phyloP scores from a whole-genome alignment of 495 filamentous ascomycete species.

The Tuber aestivum region DNA sequence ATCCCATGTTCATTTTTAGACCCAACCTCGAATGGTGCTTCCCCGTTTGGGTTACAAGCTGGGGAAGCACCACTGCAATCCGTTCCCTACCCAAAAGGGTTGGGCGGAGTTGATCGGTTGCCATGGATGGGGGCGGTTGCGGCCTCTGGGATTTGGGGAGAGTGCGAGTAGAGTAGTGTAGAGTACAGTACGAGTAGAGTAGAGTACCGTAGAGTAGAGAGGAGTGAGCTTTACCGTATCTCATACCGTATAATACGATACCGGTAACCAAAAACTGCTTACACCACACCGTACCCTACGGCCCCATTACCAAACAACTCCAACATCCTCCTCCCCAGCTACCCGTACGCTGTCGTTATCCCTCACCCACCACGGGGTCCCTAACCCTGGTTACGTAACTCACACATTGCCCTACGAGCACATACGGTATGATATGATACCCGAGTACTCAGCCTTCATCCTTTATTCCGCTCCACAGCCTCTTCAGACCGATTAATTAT shows the following conservation, averaged over 20 bases:
- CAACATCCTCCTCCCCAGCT: not conserved
- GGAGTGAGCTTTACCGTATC: no score
- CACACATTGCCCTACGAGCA: not conserved
- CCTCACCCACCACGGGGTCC: not conserved
- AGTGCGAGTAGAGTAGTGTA: no score
- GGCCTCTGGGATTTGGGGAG: slow-evolving; percentile 6
- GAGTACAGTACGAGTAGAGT: no score
- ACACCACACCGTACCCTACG: not conserved
- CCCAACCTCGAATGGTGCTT: slow-evolving; percentile 13
- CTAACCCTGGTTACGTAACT: slow-evolving; percentile 29
- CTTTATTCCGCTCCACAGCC: slow-evolving; percentile 1
- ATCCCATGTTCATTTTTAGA: slow-evolving; percentile 40
- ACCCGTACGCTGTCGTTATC: not conserved
- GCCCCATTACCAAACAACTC: not conserved
- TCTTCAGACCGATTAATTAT: slow-evolving; percentile 7
- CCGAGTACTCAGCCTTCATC: not conserved
- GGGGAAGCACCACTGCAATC: slow-evolving; percentile 15
- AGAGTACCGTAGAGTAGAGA: no score
- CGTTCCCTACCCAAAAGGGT: slow-evolving; percentile 19
- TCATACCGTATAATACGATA: no score
- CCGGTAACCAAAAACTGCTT: not conserved
- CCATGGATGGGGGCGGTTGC: slow-evolving; percentile 25
- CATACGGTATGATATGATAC: no score
- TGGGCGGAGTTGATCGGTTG: slow-evolving; percentile 34
- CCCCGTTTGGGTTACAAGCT: slow-evolving; percentile 18